Base-by-base conservation (phyloP, 1,139 yeast species). In the Debaryomyces fabryi region DNA sequence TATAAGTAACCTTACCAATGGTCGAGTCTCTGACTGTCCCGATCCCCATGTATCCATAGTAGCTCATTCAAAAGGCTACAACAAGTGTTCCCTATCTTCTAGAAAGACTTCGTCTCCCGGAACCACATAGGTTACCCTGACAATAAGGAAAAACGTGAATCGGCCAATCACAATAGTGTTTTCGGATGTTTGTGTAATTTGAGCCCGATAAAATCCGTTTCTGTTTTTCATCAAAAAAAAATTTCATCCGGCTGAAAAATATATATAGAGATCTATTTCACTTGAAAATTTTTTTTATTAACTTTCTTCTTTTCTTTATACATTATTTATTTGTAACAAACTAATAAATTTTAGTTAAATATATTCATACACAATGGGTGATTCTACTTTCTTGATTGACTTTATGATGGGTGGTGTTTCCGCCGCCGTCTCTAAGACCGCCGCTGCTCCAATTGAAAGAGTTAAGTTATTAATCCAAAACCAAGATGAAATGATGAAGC, bases 381-480 rank as follows among this genome's bases (percentile, higher is more conserved):
- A 67, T 56, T 55, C 58, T 49, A 54, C 59, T 49, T 68, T 68
- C 64, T 53, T 67, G 56, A 53, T 64, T 63, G 79, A 76, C 62
- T 76, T 76, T 69, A 55, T 76, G 74, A 73, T 75, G 79, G 81
- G 81, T 69, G 81, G 81, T 76, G 78, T 76, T 58, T 76, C 81
- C 74, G 81, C 81, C 71, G 81, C 81, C 65, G 78, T 76, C 71
- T 74, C 80, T 57, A 76, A 76, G 72, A 76, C 81, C 56, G 80
- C 79, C 49, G 80, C 80, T 60, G 80, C 81, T 60, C 81, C 81
- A 72, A 75, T 76, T 66, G 81, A 76, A 69, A 74, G 81, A 74
- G 80, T 76, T 62, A 76, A 76, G 70, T 71, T 76, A 64, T 75
- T 76, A 71, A 74, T 76, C 61, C 81, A 76, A 68, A 76, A 76